phyloP scores from a whole-genome alignment of 164 flowering plant species.

The Vitis rotundifolia region DNA sequence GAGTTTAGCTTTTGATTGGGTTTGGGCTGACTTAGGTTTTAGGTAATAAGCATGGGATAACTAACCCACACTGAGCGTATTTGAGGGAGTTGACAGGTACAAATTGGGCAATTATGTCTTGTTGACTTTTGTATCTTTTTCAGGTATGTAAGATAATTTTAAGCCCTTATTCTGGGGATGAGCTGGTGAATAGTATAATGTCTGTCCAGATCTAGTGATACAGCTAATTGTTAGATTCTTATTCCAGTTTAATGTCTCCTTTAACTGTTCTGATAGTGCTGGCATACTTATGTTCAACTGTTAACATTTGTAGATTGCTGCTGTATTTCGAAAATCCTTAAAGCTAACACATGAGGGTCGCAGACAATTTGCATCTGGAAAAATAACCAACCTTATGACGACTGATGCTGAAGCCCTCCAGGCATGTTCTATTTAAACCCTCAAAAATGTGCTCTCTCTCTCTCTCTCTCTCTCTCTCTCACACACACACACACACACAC shows the following conservation, averaged over 20 bases:
- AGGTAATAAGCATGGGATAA: no score
- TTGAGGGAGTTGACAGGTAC: neutral
- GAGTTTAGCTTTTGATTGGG: no score
- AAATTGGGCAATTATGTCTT: neutral
- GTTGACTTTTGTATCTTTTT: neutral
- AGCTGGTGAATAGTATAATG: neutral
- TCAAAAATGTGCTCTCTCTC: no score
- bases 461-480: no score
- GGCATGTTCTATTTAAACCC: conserved; percentile 37
- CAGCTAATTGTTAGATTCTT: neutral
- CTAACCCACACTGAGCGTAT: neutral
- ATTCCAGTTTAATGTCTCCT: neutral
- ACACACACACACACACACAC: no score
- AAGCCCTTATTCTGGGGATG: neutral
- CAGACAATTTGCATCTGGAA: conserved; percentile 73
- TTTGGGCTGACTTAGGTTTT: no score
- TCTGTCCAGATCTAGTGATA: neutral
- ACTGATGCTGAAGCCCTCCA: conserved; percentile 96
- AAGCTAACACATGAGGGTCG: conserved; percentile 89
- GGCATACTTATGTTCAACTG: neutral
- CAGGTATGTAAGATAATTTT: neutral
- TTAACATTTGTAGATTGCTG: conserved; percentile 64
- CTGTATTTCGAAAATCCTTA: conserved; percentile 90
- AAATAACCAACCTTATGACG: conserved; percentile 97
- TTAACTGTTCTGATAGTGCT: neutral